phyloP scores from a whole-genome alignment of 2,329 filamentous ascomycete species.

The Talaromyces sp. region DNA sequence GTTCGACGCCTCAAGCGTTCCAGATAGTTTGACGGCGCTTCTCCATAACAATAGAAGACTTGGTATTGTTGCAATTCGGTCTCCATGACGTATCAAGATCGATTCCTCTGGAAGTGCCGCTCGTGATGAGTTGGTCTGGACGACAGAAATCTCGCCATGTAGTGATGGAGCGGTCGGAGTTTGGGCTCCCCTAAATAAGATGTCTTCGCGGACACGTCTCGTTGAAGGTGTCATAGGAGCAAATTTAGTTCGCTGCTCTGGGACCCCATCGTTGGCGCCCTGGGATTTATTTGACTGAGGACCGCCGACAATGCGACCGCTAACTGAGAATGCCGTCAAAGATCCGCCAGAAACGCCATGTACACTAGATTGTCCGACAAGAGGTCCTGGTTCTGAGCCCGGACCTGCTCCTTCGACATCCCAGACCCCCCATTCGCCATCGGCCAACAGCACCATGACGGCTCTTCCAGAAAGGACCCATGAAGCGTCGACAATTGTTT shows the following conservation, averaged over 20 bases:
- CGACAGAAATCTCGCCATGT: constrained; percentile 38
- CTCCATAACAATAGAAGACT: constrained; percentile 42
- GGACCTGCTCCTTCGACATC: constrained; percentile 43
- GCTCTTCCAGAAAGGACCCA: constrained; percentile 43
- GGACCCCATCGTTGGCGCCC: constrained; percentile 10
- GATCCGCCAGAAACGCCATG: constrained; percentile 37
- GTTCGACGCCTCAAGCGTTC: constrained; percentile 35
- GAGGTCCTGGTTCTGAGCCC: constrained; percentile 32
- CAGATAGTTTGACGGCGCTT: constrained; percentile 31
- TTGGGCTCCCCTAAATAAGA: constrained; percentile 36
- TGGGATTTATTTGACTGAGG: constrained; percentile 19
- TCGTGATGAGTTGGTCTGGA: constrained; percentile 29
- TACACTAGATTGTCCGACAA: constrained; percentile 32
- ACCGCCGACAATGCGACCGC: constrained; percentile 32
- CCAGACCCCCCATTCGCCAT: constrained; percentile 48
- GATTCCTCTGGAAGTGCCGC: constrained; percentile 38
- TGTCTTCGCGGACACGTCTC: constrained; percentile 40
- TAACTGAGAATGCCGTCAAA: constrained; percentile 37
- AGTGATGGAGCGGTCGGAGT: constrained; percentile 25
- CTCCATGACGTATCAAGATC: constrained; percentile 39
- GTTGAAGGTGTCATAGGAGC: constrained; percentile 47
- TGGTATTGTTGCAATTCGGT: constrained; percentile 37
- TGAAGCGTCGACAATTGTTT: constrained; percentile 40
- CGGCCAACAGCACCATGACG: constrained; percentile 40
- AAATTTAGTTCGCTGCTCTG: constrained; percentile 32